Percentiles rank a stretch among this genome's conserved stretches.
Conservation (phyloP, 345 rosid species). For the Sisymbrium irio region DNA sequence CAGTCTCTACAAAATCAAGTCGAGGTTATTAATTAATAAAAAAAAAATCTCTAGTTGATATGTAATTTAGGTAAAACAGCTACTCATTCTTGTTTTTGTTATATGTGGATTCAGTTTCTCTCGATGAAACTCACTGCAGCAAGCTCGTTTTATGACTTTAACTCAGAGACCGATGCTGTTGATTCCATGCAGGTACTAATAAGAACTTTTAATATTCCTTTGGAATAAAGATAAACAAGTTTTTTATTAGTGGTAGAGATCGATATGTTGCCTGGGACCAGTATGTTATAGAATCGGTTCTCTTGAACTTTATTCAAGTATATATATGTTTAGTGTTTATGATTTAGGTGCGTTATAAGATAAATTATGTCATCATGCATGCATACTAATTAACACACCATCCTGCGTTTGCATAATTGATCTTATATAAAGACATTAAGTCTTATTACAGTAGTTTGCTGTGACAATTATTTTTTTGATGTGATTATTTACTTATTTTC, state of each 20-base stretch:
- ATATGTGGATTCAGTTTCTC: slow-evolving; percentile 54
- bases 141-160: slow-evolving; percentile 69
- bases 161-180: slow-evolving; percentile 58
- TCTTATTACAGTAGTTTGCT: neutral
- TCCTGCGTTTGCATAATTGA: neutral
- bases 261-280: slow-evolving; percentile 1
- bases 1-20: slow-evolving; percentile 80
- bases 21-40: slow-evolving; percentile 46
- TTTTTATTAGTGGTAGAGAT: neutral
- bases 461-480: neutral
- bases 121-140: slow-evolving; percentile 87
- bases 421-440: neutral
- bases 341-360: neutral
- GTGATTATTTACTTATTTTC: neutral
- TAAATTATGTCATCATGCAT: neutral
- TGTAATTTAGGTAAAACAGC: neutral
- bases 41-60: neutral
- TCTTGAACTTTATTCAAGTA: neutral
- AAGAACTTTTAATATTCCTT: neutral
- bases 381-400: neutral
- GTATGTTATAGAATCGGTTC: slow-evolving; percentile 1
- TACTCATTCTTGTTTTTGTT: neutral
- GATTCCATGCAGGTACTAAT: slow-evolving; percentile 50
- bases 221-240: neutral
- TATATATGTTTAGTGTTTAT: neutral